Evolutionary conservation across 2,329 filamentous ascomycete species (phyloP).

Genomic region (Apiospora hydei): DNA sequence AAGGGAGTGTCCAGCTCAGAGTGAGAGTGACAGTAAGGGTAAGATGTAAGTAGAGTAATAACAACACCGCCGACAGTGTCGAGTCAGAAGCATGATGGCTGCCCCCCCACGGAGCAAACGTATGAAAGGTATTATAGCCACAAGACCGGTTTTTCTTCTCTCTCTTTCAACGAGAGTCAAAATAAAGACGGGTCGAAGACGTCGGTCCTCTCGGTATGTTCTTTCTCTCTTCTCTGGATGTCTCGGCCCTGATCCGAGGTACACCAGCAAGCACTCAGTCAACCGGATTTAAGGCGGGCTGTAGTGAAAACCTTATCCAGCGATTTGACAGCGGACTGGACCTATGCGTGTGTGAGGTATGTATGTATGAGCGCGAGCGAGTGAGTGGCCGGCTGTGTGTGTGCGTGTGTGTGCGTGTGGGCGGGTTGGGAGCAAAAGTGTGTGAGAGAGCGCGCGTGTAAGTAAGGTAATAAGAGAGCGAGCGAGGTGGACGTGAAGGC

Average conservation of each 20-base stretch:
- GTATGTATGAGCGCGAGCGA: neutral
- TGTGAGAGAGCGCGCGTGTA: neutral
- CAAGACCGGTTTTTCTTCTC: neutral
- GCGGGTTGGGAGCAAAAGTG: neutral
- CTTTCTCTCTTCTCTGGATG: neutral
- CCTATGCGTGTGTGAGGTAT: neutral
- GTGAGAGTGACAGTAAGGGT: neutral
- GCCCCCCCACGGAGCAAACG: conserved; percentile 9
- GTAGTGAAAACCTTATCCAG: conserved; percentile 1
- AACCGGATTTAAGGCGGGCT: neutral
- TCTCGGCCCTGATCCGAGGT: neutral
- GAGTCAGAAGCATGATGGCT: conserved; percentile 19
- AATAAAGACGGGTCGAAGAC: neutral
- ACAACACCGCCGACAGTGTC: neutral
- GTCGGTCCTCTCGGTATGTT: neutral
- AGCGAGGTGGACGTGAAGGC: conserved; percentile 14
- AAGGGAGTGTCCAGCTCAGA: neutral
- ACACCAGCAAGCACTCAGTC: neutral
- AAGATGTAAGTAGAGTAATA: conserved; percentile 5
- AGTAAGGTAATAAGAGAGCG: conserved; percentile 6
- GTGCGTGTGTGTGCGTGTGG: neutral
- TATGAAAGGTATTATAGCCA: neutral
- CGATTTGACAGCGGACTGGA: neutral
- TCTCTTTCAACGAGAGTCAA: neutral
- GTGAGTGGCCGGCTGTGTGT: neutral